Percentiles rank a stretch among this genome's conserved stretches.
Conservation (phyloP, 1,284 basidiomycete species). For the Papiliotrema fonsecae region DNA sequence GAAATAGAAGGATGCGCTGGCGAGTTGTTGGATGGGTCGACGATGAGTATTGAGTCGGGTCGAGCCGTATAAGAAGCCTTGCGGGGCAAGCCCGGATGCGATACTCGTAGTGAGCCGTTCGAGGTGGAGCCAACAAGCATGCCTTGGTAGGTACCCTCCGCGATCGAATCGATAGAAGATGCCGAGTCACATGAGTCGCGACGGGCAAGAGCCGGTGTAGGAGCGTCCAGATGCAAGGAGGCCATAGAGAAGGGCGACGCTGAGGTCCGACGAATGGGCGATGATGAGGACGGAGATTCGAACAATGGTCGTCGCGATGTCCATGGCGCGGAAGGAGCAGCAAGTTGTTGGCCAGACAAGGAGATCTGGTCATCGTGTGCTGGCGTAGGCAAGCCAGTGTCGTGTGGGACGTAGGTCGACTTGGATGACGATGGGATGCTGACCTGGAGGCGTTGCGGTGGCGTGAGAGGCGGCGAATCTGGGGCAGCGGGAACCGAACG, state of each 20-base stretch:
- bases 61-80: slow-evolving; percentile 31
- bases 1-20: background rate
- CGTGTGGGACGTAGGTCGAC: slow-evolving; percentile 11
- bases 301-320: slow-evolving; percentile 8
- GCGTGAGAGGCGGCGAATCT: slow-evolving; percentile 19
- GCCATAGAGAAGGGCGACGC: slow-evolving; percentile 11
- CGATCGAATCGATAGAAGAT: slow-evolving; percentile 14
- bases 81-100: slow-evolving; percentile 18
- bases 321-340: slow-evolving; percentile 2
- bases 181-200: slow-evolving; percentile 24
- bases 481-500: slow-evolving; percentile 2
- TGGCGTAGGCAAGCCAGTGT: slow-evolving; percentile 8
- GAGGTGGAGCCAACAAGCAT: slow-evolving; percentile 6
- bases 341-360: slow-evolving; percentile 1
- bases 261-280: slow-evolving; percentile 1
- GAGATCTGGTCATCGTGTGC: slow-evolving; percentile 2
- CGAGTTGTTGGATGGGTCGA: slow-evolving; percentile 3
- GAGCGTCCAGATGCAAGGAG: slow-evolving; percentile 28
- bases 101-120: slow-evolving; percentile 5
- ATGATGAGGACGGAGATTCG: slow-evolving; percentile 3
- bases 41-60: slow-evolving; percentile 14
- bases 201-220: slow-evolving; percentile 30
- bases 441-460: slow-evolving; percentile 17
- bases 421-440: slow-evolving; percentile 16
- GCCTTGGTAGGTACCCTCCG: slow-evolving; percentile 10